These are phyloP conservation scores for Mikania micrantha DNA, from an alignment of 129 eudicot species.

Conservation along the genomic window DNA sequence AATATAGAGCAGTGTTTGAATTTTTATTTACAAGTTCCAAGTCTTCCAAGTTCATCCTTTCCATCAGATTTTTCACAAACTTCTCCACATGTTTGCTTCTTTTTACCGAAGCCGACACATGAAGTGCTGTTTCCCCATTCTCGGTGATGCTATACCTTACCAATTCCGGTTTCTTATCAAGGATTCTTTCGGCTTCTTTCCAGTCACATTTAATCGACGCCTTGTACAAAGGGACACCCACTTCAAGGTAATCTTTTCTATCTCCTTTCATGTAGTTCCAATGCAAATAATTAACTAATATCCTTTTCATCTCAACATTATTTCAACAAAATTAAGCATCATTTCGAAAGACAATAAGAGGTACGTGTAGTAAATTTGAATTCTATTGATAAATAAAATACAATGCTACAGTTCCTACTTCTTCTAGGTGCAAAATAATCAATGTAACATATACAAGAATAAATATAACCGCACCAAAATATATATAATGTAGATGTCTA, in stretches of 20 bases:
- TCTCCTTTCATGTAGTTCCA: not conserved
- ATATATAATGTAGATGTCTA: too few species aligned
- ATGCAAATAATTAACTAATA: not conserved
- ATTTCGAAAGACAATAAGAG: too few species aligned
- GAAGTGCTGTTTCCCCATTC: constrained; percentile 41
- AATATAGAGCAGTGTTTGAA: constrained; percentile 27
- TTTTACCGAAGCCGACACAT: constrained; percentile 40
- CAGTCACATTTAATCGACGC: constrained; percentile 33
- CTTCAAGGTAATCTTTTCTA: not conserved
- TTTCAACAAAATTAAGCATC: not conserved
- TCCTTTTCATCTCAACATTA: not conserved
- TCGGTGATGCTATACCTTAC: constrained; percentile 24
- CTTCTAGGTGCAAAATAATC: too few species aligned
- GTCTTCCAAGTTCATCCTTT: constrained; percentile 17
- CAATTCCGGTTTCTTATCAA: not conserved
- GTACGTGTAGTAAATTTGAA: too few species aligned
- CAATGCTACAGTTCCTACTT: too few species aligned
- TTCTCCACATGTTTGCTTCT: not conserved
- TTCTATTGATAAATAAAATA: too few species aligned
- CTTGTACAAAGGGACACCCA: constrained; percentile 22
- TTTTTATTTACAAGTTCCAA: constrained; percentile 22
- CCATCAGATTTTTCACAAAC: constrained; percentile 31
- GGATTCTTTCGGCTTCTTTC: constrained; percentile 17
- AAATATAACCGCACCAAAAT: too few species aligned
- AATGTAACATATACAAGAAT: too few species aligned